A percentile compares a stretch with the other conserved stretches of the same genome.
These are phyloP conservation scores for Hordeum pubiflorum DNA, from an alignment of 202 grass and related monocot species.

Conservation along the genomic window DNA sequence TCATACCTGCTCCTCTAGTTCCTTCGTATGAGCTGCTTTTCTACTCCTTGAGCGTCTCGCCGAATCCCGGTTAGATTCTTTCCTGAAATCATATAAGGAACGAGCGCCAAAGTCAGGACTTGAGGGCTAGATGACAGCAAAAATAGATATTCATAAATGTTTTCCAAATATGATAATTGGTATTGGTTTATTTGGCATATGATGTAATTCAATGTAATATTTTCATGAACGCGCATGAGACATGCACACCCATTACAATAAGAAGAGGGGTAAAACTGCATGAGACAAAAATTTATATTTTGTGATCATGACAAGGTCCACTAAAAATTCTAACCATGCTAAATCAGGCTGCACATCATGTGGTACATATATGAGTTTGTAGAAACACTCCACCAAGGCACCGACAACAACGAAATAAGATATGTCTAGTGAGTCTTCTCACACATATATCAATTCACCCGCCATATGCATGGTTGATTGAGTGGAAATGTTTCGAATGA, in stretches of 20 bases:
- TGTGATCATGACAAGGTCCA: not conserved
- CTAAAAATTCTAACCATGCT: not conserved
- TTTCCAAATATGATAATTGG: not conserved
- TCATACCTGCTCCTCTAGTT: conserved; percentile 57
- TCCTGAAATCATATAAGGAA: conserved; percentile 29
- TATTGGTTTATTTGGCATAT: not conserved
- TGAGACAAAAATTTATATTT: not conserved
- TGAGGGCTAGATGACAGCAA: not conserved
- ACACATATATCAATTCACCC: not conserved
- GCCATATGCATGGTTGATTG: not conserved
- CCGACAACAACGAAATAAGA: not conserved
- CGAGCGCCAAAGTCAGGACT: not conserved
- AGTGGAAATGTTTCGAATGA: not conserved
- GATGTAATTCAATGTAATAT: not conserved
- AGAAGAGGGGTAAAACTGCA: not conserved
- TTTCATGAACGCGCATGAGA: not conserved
- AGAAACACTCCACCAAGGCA: not conserved
- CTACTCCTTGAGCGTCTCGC: conserved; percentile 75
- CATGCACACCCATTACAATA: not conserved
- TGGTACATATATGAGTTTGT: too few relatives aligned
- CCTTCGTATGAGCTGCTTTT: conserved; percentile 75
- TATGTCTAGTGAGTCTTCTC: not conserved
- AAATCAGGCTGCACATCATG: not conserved
- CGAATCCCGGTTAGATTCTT: conserved; percentile 76
- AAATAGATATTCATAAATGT: not conserved